These are phyloP conservation scores for Annona cherimola DNA, from an alignment of 164 flowering plant genomes.

Conservation along the genomic window DNA sequence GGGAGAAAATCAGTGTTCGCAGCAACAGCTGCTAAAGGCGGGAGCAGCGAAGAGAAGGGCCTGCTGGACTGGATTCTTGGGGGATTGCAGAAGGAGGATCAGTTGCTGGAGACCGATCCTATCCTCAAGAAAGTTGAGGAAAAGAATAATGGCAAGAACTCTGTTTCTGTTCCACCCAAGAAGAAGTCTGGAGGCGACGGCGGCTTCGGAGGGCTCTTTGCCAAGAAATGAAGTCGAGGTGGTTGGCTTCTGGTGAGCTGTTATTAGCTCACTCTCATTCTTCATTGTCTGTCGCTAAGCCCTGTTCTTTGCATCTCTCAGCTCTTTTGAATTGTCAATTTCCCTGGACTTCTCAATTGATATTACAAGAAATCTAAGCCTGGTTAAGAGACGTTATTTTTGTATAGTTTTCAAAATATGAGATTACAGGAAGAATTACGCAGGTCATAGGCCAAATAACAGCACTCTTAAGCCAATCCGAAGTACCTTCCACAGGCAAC, in stretches of 20 bases:
- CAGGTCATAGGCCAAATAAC: no score
- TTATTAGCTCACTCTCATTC: neutral
- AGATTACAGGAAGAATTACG: neutral
- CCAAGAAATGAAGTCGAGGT: conserved; percentile 46
- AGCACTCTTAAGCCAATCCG: no score
- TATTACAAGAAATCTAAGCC: neutral
- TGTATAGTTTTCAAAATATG: neutral
- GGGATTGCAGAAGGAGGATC: conserved; percentile 60
- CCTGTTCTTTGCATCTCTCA: neutral
- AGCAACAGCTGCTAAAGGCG: conserved; percentile 4
- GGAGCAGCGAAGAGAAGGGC: conserved; percentile 57
- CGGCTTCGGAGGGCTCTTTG: conserved; percentile 77
- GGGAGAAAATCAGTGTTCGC: neutral
- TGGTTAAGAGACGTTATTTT: neutral
- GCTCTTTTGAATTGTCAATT: neutral
- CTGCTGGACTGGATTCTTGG: conserved; percentile 62
- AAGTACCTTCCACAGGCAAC: no score
- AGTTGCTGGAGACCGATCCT: conserved; percentile 81
- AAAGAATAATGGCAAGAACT: conserved; percentile 32
- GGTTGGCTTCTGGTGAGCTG: neutral
- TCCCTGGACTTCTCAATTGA: neutral
- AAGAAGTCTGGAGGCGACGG: conserved; percentile 54
- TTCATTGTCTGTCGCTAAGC: neutral
- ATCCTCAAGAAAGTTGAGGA: conserved; percentile 83
- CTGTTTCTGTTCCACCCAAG: conserved; percentile 45